Evolutionary conservation across 306 rosid species (phyloP), one percentile per base, ranked within the genome.

Genomic region (Adenanthera pavonina): DNA sequence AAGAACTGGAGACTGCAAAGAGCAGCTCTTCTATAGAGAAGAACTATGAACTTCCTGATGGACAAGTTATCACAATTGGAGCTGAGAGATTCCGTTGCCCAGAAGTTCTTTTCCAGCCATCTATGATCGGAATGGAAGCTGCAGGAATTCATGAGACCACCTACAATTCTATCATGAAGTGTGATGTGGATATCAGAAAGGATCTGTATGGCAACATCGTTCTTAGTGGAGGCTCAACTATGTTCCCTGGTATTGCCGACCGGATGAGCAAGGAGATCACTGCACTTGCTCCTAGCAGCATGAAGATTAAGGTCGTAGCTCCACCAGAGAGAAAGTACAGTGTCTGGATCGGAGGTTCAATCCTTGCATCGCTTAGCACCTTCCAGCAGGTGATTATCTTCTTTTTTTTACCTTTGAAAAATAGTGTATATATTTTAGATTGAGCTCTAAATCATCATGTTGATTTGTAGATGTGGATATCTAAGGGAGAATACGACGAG

Each of bases 41-140:
- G 84, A 92, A 84, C 89, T 92, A 92, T 6, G 97, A 92, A 84
- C 89, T 92, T 69, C 97, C 97, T 0, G 97, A 91, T 65, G 96
- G 96, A 20, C 96, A 91, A 73, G 92, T 91, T 75, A 89, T 91
- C 86, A 92, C 97, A 36, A 92, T 92, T 62, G 97, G 97, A 82
- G 97, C 97, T 17, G 97, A 92, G 92, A 85, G 97, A 82, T 92
- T 92, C 90, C 84, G 94, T n/a, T 92, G 97, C 88, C 97, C 97
- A 20, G 97, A 90, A 69, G 97, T 92, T 74, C 92, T 92, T 74
- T 92, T 92, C 91, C 97, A 92, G 86, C 97, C 97, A 73, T 91
- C 96, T 25, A 25, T 25, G 30, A 25, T 25, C 30, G 30, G 30
- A 25, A 25, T 25, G 30, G 30, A 25, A 25, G 30, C 30, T 25